Evolutionary conservation across 352 stramenopile species (phyloP), one percentile per base, ranked within the genome.

Genomic region (Plasmopara viticola): DNA sequence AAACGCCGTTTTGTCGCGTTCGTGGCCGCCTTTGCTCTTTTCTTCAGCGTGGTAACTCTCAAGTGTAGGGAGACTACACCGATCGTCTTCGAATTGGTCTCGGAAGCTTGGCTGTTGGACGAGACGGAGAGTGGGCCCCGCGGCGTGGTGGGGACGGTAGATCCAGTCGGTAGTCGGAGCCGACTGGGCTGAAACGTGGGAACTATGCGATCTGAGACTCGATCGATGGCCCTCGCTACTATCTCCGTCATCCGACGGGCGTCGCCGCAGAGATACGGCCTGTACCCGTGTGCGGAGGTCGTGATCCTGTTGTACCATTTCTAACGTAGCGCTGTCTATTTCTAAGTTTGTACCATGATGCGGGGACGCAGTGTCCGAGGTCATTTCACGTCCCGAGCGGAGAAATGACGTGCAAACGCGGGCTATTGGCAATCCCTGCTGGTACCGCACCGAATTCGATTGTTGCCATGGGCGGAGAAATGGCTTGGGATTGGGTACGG

Each of bases 51-150:
- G 58, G 28, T 63, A 70, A 50, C 62, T 74, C 54, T 86, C 72
- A 7, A 83, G 51, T 10, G 74, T 73, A 4, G 72, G 72, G 1
- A 86, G 43, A 62, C 71, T 81, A 55, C 48, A 81, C 6, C 74
- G 69, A 9, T 83, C 67, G 13, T 86, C 74, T 30, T 79, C 64
- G 38, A 80, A 80, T 28, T 75, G 64, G 9, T 81, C 70, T 34
- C 64, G 55, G 50, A 71, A 73, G 39, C 65, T 77, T 4, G 52
- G 62, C 40, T 73, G 67, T 56, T 75, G 70, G 33, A 52, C 62
- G 6, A 78, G 42, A 7, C 60, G 55, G n/a, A 43, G n/a, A 29
- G 35, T 68, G 1, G 13, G 13, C 0, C 37, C 51, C 6, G 56
- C 50, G 14, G 33, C 49, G 33, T 51, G 62, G 6, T 58, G 62